Base-by-base conservation (phyloP, 352 stramenopile species). In the Globisporangium polare region DNA sequence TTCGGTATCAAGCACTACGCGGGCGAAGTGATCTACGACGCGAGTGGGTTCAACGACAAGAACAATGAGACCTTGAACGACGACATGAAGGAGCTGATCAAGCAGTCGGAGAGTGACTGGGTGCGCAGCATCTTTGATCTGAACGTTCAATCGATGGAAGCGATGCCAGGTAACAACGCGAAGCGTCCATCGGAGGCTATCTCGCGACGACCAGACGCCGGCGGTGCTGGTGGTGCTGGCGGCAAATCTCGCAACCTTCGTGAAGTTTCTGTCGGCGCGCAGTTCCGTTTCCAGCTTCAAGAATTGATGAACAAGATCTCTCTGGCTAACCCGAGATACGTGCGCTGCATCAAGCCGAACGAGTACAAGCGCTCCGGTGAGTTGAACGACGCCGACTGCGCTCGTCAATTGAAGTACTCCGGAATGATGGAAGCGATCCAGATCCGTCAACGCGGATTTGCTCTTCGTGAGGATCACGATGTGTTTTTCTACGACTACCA, bases 11-110 rank as follows among this genome's bases (percentile, higher is more conserved):
- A 86, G 53, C 88, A 97, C 53, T 95, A 96, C 42, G 90, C 89
- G 15, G 97, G 96, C 31, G 93, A 98, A 65, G 96, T 99, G 15
- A 91, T 97, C 42, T 99, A 99, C 77, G 97, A 97, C 63, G 96
- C 92, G 0, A 97, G 87, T 62, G 94, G 94, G 33, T 99, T 99
- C 71, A 97, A 99, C 31, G 97, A 99, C 68, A 99, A 99, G 76
- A 99, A 99, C 86, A 98, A 98, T 60, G 97, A 99, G 69, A 98
- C 91, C 52, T 65, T 99, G 62, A 96, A 97, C 62, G 89, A 96
- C 63, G 92, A 97, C 57, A 95, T 96, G 87, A 96, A 96, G 72
- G 89, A 97, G 60, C 71, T 97, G 12, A 91, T 96, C 53, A 89
- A 94, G 13, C 78, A 94, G 66, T 95, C 83, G 5, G 68, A 74